Evolutionary conservation across 2,329 filamentous ascomycete genomes (phyloP).

Genomic region (Microdochium trichocladiopsis): DNA sequence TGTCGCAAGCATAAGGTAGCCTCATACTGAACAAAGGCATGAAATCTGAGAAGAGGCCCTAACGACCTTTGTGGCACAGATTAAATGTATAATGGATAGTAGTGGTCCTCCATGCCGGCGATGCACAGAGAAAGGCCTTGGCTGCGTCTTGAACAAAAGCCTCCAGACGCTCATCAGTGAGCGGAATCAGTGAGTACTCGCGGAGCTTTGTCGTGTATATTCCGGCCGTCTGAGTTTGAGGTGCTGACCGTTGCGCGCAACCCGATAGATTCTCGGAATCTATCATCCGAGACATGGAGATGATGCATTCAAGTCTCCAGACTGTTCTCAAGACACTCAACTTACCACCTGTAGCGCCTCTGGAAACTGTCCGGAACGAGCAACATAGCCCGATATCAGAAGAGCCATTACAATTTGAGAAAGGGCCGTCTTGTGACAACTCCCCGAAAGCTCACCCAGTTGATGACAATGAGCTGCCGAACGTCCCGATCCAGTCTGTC

Average conservation of each 20-base stretch:
- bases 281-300: conserved; percentile 12
- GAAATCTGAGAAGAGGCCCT: too few species aligned
- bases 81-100: conserved; percentile 33
- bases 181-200: conserved; percentile 24
- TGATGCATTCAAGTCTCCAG: conserved; percentile 11
- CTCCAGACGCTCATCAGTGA: conserved; percentile 33
- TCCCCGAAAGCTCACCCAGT: conserved; percentile 13
- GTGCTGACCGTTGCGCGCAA: not conserved
- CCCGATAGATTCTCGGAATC: conserved; percentile 7
- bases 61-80: conserved; percentile 14
- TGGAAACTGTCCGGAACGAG: conserved; percentile 8
- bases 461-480: conserved; percentile 26
- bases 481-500: conserved; percentile 29
- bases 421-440: conserved; percentile 14
- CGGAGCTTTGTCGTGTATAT: not conserved
- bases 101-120: conserved; percentile 28
- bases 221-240: not conserved
- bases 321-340: conserved; percentile 8
- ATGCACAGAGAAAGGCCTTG: conserved; percentile 26
- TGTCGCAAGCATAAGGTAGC: conserved; percentile 32
- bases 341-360: conserved; percentile 6
- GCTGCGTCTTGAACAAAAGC: conserved; percentile 31
- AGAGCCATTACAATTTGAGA: conserved; percentile 5
- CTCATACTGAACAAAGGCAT: not conserved
- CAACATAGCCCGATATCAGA: conserved; percentile 6